A percentile compares a stretch with the other conserved stretches of the same genome.
These are phyloP conservation scores for Plasmopara viticola DNA, from an alignment of 352 stramenopile species.

Conservation along the genomic window DNA sequence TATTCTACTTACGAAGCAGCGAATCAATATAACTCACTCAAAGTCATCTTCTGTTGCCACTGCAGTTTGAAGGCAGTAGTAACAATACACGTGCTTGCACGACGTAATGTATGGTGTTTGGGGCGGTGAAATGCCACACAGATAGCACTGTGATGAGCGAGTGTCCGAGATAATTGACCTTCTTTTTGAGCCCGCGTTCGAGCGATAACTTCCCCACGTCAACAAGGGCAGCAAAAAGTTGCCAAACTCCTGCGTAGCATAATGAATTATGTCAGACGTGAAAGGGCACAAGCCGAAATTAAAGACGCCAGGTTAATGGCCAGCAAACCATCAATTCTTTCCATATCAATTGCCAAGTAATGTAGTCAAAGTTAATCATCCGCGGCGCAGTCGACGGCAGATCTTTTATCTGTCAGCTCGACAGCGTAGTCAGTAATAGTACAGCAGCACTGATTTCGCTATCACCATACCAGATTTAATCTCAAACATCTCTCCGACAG, in stretches of 20 bases:
- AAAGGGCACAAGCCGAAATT: not conserved
- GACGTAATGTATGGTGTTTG: conserved; percentile 86
- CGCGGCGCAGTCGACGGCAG: conserved; percentile 42
- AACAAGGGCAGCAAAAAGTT: conserved; percentile 70
- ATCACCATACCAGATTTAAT: conserved; percentile 53
- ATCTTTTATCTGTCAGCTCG: conserved; percentile 44
- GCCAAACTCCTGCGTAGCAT: conserved; percentile 58
- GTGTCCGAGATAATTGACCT: conserved; percentile 2
- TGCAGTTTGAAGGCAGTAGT: conserved; percentile 78
- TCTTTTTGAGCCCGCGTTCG: conserved; percentile 11
- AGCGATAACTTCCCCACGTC: conserved; percentile 48
- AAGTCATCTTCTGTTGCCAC: conserved; percentile 69
- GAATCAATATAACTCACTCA: conserved; percentile 30
- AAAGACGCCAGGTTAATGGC: not conserved
- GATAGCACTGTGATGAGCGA: conserved; percentile 38
- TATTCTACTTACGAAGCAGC: not conserved
- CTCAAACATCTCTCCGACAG: conserved; percentile 62
- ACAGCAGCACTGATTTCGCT: not conserved
- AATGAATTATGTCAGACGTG: conserved; percentile 4
- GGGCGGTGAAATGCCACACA: conserved; percentile 51
- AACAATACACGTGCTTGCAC: conserved; percentile 83
- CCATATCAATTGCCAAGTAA: conserved; percentile 81
- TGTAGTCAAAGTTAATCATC: conserved; percentile 84
- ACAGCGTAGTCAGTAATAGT: conserved; percentile 2
- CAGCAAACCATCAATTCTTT: conserved; percentile 62